These are phyloP conservation scores for Penicillium ucsense DNA, from an alignment of 495 filamentous ascomycete species.

Conservation along the genomic window DNA sequence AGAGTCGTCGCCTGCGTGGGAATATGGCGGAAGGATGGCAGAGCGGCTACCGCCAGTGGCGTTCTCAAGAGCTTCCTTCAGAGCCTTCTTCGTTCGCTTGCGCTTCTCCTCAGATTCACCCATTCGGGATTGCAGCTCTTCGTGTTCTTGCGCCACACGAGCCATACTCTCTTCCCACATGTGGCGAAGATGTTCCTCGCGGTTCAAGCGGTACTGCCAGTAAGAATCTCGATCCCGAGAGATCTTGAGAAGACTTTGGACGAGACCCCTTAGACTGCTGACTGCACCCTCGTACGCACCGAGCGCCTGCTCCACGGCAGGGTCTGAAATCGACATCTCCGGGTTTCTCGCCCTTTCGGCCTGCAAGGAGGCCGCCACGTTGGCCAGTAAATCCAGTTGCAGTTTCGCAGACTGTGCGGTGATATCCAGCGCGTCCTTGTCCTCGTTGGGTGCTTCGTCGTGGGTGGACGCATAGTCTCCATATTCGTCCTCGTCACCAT, in stretches of 20 bases:
- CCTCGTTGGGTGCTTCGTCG: conserved; percentile 58
- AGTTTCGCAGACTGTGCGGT: conserved; percentile 90
- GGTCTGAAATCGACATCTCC: conserved; percentile 57
- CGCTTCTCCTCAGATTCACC: conserved; percentile 86
- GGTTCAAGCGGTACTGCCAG: conserved; percentile 90
- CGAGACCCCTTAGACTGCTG: conserved; percentile 71
- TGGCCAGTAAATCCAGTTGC: conserved; percentile 79
- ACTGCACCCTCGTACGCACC: conserved; percentile 83
- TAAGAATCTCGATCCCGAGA: conserved; percentile 88
- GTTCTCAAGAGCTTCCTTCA: conserved; percentile 75
- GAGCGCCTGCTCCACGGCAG: conserved; percentile 68
- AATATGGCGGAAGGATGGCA: conserved; percentile 21
- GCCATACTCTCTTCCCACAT: conserved; percentile 99
- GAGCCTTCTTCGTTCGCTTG: conserved; percentile 76
- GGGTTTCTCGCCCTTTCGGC: conserved; percentile 62
- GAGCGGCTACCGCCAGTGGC: conserved; percentile 37
- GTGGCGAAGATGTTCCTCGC: conserved; percentile 75
- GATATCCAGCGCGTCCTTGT: conserved; percentile 88
- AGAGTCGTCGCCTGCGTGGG: conserved; percentile 8
- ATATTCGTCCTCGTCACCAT: conserved; percentile 77
- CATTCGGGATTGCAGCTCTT: conserved; percentile 75
- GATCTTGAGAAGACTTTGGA: conserved; percentile 84
- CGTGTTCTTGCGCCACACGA: conserved; percentile 82
- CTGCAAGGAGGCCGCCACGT: conserved; percentile 74
- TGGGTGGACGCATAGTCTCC: conserved; percentile 73